These are phyloP conservation scores for Cryptococcus neoformans DNA, from an alignment of 1,284 basidiomycete species.

Conservation along the genomic window DNA sequence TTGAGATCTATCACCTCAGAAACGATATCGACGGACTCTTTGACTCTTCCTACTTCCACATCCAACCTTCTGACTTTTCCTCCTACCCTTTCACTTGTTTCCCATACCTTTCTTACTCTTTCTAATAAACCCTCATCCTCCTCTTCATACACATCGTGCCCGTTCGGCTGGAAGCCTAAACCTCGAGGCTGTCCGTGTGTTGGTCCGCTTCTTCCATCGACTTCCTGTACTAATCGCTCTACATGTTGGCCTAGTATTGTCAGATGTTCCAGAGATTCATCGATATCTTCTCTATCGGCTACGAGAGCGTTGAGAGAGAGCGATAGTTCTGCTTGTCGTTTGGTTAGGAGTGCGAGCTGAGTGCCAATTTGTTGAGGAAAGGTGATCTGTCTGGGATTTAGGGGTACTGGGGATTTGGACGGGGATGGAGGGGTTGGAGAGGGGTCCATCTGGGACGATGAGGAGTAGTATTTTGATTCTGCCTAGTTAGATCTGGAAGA, in stretches of 20 bases:
- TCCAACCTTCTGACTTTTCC: slow-evolving; percentile 82
- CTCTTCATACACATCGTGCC: slow-evolving; percentile 17
- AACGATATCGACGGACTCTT: slow-evolving; percentile 78
- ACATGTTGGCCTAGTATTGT: slow-evolving; percentile 63
- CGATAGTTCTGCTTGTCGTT: slow-evolving; percentile 73
- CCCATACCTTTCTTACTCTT: slow-evolving; percentile 47
- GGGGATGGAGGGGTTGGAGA: slow-evolving; percentile 5
- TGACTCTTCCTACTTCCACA: slow-evolving; percentile 83
- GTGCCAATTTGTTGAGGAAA: slow-evolving; percentile 39
- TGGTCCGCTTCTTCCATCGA: slow-evolving; percentile 54
- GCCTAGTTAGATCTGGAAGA: no score
- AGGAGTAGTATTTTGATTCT: no score
- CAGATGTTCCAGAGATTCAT: slow-evolving; percentile 62
- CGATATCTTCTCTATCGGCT: slow-evolving; percentile 64
- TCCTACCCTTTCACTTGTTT: slow-evolving; percentile 85
- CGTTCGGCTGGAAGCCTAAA: slow-evolving; percentile 30
- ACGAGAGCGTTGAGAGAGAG: slow-evolving; percentile 70
- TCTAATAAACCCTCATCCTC: slow-evolving; percentile 41
- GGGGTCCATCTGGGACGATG: not conserved
- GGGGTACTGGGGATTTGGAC: slow-evolving; percentile 12
- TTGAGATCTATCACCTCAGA: slow-evolving; percentile 86
- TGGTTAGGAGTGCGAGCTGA: slow-evolving; percentile 59
- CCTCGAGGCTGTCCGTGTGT: slow-evolving; percentile 11
- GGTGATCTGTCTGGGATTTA: slow-evolving; percentile 37
- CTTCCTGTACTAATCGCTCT: slow-evolving; percentile 61